Evolutionary conservation across 2,329 filamentous ascomycete genomes (phyloP).

Genomic region (Chaetomium strumarium): DNA sequence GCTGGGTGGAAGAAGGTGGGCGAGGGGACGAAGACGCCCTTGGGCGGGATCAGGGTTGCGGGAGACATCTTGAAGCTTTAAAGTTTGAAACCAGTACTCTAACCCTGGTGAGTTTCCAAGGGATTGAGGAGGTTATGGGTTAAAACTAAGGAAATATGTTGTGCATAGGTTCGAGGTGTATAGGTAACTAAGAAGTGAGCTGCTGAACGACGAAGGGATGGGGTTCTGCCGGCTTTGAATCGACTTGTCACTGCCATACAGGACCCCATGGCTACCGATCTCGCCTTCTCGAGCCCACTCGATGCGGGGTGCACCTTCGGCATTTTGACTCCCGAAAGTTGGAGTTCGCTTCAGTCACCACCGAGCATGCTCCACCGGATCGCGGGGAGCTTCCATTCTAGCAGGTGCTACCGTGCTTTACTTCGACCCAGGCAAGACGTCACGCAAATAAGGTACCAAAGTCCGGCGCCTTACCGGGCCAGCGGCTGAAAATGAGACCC

Average conservation of each 20-base stretch:
- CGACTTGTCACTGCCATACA: background rate
- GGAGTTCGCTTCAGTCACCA: conserved; percentile 7
- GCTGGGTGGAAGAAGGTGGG: conserved; percentile 57
- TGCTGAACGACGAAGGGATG: no score
- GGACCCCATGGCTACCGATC: background rate
- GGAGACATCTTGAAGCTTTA: conserved; percentile 36
- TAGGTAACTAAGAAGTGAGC: no score
- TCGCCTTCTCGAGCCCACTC: background rate
- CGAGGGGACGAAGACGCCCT: conserved; percentile 54
- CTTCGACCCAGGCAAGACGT: no score
- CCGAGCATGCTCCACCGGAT: conserved; percentile 8
- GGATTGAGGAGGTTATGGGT: no score
- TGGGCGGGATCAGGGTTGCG: conserved; percentile 45
- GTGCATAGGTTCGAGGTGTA: background rate
- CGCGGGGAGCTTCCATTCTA: no score
- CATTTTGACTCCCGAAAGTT: conserved; percentile 1
- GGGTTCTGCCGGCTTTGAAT: background rate
- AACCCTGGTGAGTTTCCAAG: no score
- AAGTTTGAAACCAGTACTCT: no score
- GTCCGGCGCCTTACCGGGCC: no score
- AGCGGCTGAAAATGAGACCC: no score
- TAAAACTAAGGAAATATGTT: no score
- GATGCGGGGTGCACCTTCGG: conserved; percentile 9
- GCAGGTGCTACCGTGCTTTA: no score
- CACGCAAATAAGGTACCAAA: no score